A percentile compares a stretch with the other conserved stretches of the same genome.
These are phyloP conservation scores for Vitis amurensis DNA, from an alignment of 164 flowering plant species.

Conservation along the genomic window DNA sequence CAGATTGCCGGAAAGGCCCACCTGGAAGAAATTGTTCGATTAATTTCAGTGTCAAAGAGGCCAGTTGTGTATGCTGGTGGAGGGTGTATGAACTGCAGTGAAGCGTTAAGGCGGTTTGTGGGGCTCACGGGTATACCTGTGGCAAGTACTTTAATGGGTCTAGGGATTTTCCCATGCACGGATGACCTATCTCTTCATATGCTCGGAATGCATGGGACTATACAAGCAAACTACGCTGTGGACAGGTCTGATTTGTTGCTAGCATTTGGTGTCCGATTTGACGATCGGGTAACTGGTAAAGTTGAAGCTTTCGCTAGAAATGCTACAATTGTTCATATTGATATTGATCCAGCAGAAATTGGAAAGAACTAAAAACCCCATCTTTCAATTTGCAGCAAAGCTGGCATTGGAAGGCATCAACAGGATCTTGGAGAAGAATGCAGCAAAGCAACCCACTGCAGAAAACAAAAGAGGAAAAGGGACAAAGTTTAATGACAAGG, in stretches of 20 bases:
- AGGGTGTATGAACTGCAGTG: slow-evolving; percentile 65
- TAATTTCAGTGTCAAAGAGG: slow-evolving; percentile 52
- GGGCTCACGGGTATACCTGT: slow-evolving; percentile 69
- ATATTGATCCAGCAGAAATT: slow-evolving; percentile 71
- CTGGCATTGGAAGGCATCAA: slow-evolving; percentile 52
- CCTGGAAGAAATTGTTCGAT: slow-evolving; percentile 54
- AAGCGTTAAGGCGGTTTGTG: slow-evolving; percentile 55
- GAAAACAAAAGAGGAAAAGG: too few species aligned
- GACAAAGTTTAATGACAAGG: too few species aligned
- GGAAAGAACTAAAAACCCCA: slow-evolving; percentile 79
- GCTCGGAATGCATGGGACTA: slow-evolving; percentile 85
- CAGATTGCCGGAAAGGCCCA: slow-evolving; percentile 33
- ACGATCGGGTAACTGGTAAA: slow-evolving; percentile 74
- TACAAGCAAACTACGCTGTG: slow-evolving; percentile 71
- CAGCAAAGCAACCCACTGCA: too few species aligned
- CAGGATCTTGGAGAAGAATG: slow-evolving; percentile 33
- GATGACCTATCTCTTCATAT: slow-evolving; percentile 55
- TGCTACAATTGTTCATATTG: slow-evolving; percentile 74
- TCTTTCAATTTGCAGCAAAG: slow-evolving; percentile 60
- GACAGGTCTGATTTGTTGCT: slow-evolving; percentile 59
- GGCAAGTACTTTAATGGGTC: slow-evolving; percentile 74
- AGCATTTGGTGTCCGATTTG: slow-evolving; percentile 79
- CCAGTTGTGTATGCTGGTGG: slow-evolving; percentile 75
- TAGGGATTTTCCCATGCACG: slow-evolving; percentile 41
- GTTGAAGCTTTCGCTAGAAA: slow-evolving; percentile 71